A percentile compares a stretch with the other conserved stretches of the same genome.
Evolutionary conservation across 2,329 filamentous ascomycete genomes (phyloP).

Genomic region (Penicillium sclerotigenum): DNA sequence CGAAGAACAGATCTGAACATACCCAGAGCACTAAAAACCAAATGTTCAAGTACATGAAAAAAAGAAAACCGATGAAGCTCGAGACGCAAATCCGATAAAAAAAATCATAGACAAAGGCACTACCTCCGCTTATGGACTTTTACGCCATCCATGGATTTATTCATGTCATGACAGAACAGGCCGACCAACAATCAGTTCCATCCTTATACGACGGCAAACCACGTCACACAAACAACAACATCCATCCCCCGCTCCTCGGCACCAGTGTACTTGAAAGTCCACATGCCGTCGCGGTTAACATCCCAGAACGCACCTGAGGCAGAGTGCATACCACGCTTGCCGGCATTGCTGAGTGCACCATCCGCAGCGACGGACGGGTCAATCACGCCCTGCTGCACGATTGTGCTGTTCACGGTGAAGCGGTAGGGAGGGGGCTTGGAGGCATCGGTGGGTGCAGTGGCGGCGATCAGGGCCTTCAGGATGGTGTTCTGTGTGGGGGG

Average conservation of each 20-base stretch:
- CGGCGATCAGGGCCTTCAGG: conserved; percentile 42
- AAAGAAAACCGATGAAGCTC: background rate
- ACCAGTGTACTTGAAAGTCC: conserved; percentile 51
- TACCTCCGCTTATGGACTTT: background rate
- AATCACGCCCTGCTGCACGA: conserved; percentile 80
- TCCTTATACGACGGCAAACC: conserved; percentile 41
- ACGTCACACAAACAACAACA: conserved; percentile 49
- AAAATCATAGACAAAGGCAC: background rate
- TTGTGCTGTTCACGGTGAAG: conserved; percentile 96
- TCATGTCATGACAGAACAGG: background rate
- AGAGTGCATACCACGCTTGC: conserved; percentile 68
- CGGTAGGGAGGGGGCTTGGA: conserved; percentile 66
- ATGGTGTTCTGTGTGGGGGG: conserved; percentile 34
- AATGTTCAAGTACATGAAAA: conserved; percentile 1
- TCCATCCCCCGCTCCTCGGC: conserved; percentile 48
- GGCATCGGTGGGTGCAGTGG: conserved; percentile 38
- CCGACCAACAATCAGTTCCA: background rate
- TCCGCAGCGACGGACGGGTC: conserved; percentile 52
- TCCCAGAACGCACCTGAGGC: conserved; percentile 52
- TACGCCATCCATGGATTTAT: background rate
- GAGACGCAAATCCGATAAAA: background rate
- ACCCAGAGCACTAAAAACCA: background rate
- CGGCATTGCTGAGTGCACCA: conserved; percentile 61
- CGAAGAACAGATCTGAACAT: background rate
- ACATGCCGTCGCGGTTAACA: conserved; percentile 52